A percentile compares a stretch with the other conserved stretches of the same genome.
phyloP scores from a whole-genome alignment of 202 grass and related monocot species.

The Brachypodium distachyon region DNA sequence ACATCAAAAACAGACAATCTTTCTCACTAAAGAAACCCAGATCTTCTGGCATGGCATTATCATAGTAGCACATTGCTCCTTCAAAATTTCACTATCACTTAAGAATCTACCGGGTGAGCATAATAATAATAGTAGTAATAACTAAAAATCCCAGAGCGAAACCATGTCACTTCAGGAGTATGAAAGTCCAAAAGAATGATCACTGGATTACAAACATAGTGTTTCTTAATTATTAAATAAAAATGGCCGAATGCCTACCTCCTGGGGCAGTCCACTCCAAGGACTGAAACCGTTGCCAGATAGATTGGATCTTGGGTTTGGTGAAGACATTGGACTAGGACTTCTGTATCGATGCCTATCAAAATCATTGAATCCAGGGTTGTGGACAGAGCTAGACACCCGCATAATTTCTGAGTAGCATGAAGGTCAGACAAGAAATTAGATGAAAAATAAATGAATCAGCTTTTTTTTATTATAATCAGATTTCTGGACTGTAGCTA shows the following conservation, averaged over 20 bases:
- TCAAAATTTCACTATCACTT: not conserved
- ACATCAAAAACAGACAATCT: not conserved
- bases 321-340: slow-evolving; percentile 89
- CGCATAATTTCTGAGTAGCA: slow-evolving; percentile 79
- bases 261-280: slow-evolving; percentile 63
- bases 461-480: slow-evolving; percentile 4
- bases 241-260: slow-evolving; percentile 35
- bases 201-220: not conserved
- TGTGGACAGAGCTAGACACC: slow-evolving; percentile 66
- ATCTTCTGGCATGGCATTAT: slow-evolving; percentile 8
- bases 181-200: not conserved
- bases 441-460: not conserved
- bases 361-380: slow-evolving; percentile 86
- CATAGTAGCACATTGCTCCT: not conserved
- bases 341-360: slow-evolving; percentile 72
- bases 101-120: not conserved
- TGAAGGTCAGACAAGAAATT: slow-evolving; percentile 4
- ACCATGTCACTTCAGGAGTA: not conserved
- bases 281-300: slow-evolving; percentile 54
- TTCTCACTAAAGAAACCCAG: not conserved
- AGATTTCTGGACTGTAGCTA: not conserved
- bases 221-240: not conserved
- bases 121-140: not conserved
- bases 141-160: slow-evolving; percentile 6
- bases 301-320: slow-evolving; percentile 68